phyloP scores from a whole-genome alignment of 2,329 filamentous ascomycete genomes.

The Eutypella sp. region DNA sequence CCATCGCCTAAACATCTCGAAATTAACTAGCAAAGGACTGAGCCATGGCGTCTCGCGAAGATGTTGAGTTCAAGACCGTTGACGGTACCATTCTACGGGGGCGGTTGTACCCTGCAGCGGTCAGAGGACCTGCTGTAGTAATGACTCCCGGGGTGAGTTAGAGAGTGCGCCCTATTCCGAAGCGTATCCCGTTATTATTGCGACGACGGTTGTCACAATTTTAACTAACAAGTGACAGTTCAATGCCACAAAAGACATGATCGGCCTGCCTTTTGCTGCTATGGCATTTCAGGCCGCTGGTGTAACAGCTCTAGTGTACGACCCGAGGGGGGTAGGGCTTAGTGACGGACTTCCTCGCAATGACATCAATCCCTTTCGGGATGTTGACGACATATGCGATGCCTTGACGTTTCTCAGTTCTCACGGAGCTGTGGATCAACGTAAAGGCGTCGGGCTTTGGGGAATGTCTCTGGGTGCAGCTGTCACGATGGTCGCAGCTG shows the following conservation, averaged over 20 bases:
- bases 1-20: no score
- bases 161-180: no score
- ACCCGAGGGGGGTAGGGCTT: conserved; percentile 26
- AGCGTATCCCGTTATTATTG: not conserved
- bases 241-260: not conserved
- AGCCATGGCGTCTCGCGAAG: not conserved
- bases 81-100: not conserved
- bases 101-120: not conserved
- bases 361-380: conserved; percentile 26
- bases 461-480: conserved; percentile 28
- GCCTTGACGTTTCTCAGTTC: conserved; percentile 28
- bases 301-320: conserved; percentile 26
- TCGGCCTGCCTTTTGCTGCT: not conserved
- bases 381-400: conserved; percentile 31
- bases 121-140: not conserved
- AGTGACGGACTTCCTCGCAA: conserved; percentile 29
- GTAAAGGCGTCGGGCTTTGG: conserved; percentile 30
- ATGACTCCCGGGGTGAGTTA: not conserved
- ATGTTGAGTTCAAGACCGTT: not conserved
- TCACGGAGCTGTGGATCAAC: conserved; percentile 23
- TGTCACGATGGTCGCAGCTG: conserved; percentile 22
- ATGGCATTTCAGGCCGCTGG: conserved; percentile 14
- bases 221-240: not conserved
- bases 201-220: no score
- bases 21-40: no score